Percentiles rank a stretch among this genome's conserved stretches.
phyloP scores from a whole-genome alignment of 1,284 basidiomycete species.

The Sporisorium iseilematis-ciliati region DNA sequence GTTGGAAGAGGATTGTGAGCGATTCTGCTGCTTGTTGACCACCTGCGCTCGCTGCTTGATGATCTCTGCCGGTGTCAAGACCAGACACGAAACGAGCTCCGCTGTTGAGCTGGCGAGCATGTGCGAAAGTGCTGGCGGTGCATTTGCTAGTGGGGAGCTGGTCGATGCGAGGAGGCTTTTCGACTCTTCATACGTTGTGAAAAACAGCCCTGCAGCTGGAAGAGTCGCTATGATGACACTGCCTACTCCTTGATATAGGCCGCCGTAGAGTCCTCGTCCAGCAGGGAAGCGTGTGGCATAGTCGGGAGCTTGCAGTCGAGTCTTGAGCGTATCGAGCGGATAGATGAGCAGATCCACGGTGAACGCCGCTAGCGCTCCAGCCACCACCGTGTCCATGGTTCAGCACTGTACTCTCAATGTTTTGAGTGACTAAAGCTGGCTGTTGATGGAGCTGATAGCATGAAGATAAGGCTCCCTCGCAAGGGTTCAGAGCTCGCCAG shows the following conservation, averaged over 20 bases:
- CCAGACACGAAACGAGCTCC: conserved; percentile 58
- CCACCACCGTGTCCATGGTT: conserved; percentile 51
- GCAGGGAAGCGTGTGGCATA: conserved; percentile 77
- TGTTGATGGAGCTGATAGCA: no score
- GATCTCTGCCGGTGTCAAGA: conserved; percentile 62
- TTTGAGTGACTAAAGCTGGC: no score
- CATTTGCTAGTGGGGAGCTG: conserved; percentile 38
- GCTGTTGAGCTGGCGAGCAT: conserved; percentile 53
- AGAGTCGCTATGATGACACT: conserved; percentile 96
- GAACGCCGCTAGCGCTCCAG: conserved; percentile 64
- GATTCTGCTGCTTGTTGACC: conserved; percentile 43
- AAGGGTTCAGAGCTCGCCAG: no score
- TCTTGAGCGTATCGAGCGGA: conserved; percentile 96
- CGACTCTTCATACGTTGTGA: conserved; percentile 58
- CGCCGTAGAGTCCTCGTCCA: conserved; percentile 84
- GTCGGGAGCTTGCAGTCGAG: conserved; percentile 87
- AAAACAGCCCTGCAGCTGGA: conserved; percentile 75
- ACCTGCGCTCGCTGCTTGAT: conserved; percentile 64
- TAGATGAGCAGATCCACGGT: conserved; percentile 87
- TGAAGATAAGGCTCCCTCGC: no score
- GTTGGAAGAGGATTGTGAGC: neutral
- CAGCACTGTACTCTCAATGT: neutral
- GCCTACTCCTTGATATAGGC: conserved; percentile 94
- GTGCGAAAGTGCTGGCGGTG: conserved; percentile 48
- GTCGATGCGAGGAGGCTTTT: conserved; percentile 51